Evolutionary conservation across 345 rosid species (phyloP), one percentile per base, ranked within the genome.

Genomic region (Pugionium cornutum): DNA sequence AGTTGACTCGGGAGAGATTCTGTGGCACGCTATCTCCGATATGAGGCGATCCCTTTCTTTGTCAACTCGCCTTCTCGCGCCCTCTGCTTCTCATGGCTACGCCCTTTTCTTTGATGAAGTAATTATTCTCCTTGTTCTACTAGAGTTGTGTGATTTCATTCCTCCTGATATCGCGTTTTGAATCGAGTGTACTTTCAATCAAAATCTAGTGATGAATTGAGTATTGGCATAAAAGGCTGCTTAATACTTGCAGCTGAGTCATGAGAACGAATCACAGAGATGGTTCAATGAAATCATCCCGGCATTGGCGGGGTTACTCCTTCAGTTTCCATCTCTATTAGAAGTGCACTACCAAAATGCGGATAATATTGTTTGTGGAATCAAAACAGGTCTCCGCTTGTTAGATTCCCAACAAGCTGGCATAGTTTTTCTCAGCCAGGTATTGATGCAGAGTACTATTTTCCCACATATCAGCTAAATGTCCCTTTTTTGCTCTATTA

Each of bases 401-500:
- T 74, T 94, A 70, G 72, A 71, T 65, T 53, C 76, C 1, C 97
- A 94, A 72, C 82, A 83, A 78, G 69, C 83, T 32, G 95, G 97
- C 72, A 69, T 85, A 2, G 96, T 85, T 57, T 80, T 90, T 42
- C 96, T 94, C 53, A 80, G 78, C 65, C 96, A 89, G 94, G 98
- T 89, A 65, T 70, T 35, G 42, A 7, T 57, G 3, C 56, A 3
- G 3, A 50, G 54, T 41, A 28, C 4, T 70, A 30, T 37, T 35
- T 44, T 18, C 39, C 2, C 49, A 28, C 50, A 9, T 67, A 33
- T 26, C 29, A 53, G 60, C 44, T 25, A 3, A 51, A 37, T 1
- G 29, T 30, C 5, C 2, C 25, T 37, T 37, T 34, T 18, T 18
- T 18, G 18, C 18, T 18, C 18, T 18, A 18, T 18, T 18, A 18